phyloP scores from a whole-genome alignment of 1,139 yeast genomes.

The Scheffersomyces titani region DNA sequence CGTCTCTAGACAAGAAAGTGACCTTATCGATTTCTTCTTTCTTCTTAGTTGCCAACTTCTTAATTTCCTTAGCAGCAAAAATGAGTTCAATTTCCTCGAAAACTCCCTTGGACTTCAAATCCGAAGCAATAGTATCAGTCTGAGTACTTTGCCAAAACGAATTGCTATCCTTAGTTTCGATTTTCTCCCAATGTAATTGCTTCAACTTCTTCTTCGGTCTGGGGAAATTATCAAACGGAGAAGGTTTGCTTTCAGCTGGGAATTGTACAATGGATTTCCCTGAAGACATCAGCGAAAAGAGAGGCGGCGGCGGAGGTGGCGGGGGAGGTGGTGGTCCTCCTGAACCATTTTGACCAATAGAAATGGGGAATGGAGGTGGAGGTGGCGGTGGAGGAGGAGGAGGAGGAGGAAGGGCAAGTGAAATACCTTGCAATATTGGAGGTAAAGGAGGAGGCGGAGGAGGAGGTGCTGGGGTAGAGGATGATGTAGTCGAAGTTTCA shows the following conservation, averaged over 20 bases:
- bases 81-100: constrained; percentile 72
- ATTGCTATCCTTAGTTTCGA: constrained; percentile 56
- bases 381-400: constrained; percentile 14
- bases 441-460: constrained; percentile 29
- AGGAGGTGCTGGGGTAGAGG: constrained; percentile 28
- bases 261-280: constrained; percentile 7
- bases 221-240: constrained; percentile 61
- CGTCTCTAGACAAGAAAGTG: constrained; percentile 65
- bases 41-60: constrained; percentile 50
- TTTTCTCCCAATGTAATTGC: constrained; percentile 83
- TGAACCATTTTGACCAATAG: constrained; percentile 1
- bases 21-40: constrained; percentile 53
- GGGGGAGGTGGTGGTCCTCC: constrained; percentile 25
- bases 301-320: constrained; percentile 25
- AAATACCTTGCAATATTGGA: constrained; percentile 12
- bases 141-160: constrained; percentile 63
- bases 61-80: constrained; percentile 79
- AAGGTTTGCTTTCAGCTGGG: constrained; percentile 12
- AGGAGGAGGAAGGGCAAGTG: constrained; percentile 13
- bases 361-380: constrained; percentile 21
- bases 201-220: constrained; percentile 78
- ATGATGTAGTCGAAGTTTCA: constrained; percentile 11
- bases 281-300: constrained; percentile 10
- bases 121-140: constrained; percentile 51
- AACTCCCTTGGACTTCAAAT: constrained; percentile 67